Evolutionary conservation across 345 rosid species (phyloP).

Genomic region (Geranium rotundifolium): DNA sequence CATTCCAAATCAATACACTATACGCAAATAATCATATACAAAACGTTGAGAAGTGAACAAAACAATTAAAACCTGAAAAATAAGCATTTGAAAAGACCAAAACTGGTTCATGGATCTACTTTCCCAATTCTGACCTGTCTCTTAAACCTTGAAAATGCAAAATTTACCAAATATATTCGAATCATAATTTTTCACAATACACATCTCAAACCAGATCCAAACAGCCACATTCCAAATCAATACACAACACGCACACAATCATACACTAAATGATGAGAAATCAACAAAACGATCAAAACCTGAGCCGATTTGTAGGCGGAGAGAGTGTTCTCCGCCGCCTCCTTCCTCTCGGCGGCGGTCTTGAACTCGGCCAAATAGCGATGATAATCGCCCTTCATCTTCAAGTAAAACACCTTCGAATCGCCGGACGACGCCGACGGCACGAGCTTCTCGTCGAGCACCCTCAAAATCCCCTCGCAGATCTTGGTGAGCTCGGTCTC

Average conservation of each 20-base stretch:
- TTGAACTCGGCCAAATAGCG: conserved; percentile 27
- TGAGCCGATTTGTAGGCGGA: conserved; percentile 19
- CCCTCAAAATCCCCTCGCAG: conserved; percentile 24
- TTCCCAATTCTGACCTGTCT: not conserved
- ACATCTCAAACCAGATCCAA: not conserved
- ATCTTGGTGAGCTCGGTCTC: conserved; percentile 23
- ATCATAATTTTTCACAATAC: not conserved
- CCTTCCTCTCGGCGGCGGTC: conserved; percentile 22
- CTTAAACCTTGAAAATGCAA: not conserved
- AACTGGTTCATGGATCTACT: not conserved
- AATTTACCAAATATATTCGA: not conserved
- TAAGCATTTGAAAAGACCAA: not conserved
- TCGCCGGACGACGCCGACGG: conserved; percentile 13
- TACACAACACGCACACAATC: too few relatives aligned
- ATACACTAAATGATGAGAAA: not conserved
- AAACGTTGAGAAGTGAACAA: not conserved
- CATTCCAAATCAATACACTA: not conserved
- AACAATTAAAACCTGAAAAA: not conserved
- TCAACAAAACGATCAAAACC: not conserved
- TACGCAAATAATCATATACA: too few relatives aligned
- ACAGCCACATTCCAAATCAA: not conserved
- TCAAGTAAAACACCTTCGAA: conserved; percentile 26
- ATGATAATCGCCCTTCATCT: conserved; percentile 31
- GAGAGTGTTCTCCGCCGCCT: conserved; percentile 25
- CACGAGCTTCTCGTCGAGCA: conserved; percentile 18